phyloP scores from a whole-genome alignment of 1,284 basidiomycete species.

The Microbotryum violaceum region DNA sequence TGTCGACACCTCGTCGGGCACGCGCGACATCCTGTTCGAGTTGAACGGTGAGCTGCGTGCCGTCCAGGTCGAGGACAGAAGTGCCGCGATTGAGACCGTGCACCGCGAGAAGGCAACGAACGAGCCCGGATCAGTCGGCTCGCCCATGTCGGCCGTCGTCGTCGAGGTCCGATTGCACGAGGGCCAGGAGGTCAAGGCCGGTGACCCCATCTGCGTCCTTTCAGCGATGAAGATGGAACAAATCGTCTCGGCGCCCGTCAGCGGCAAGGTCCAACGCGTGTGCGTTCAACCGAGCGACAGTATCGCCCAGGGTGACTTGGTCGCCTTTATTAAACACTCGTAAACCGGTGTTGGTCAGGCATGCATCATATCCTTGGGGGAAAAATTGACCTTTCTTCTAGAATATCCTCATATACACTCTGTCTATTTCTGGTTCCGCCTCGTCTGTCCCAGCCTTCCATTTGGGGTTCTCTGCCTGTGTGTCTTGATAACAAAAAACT shows the following conservation, averaged over 20 bases:
- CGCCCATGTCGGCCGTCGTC: slow-evolving; percentile 72
- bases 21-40: slow-evolving; percentile 97
- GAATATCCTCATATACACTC: too few species aligned
- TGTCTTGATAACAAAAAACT: too few species aligned
- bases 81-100: slow-evolving; percentile 88
- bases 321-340: slow-evolving; percentile 67
- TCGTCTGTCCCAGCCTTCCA: too few species aligned
- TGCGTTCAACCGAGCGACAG: slow-evolving; percentile 77
- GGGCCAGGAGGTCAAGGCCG: slow-evolving; percentile 93
- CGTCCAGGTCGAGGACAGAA: slow-evolving; percentile 88
- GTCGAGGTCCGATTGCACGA: slow-evolving; percentile 97
- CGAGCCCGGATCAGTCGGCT: slow-evolving; percentile 88
- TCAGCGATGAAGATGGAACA: slow-evolving; percentile 99
- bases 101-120: slow-evolving; percentile 85
- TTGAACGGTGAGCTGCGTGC: slow-evolving; percentile 87
- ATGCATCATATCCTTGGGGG: too few species aligned
- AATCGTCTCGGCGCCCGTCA: slow-evolving; percentile 86
- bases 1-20: slow-evolving; percentile 80
- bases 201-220: slow-evolving; percentile 70
- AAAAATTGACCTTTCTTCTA: too few species aligned
- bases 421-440: too few species aligned
- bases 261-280: slow-evolving; percentile 88
- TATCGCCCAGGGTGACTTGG: slow-evolving; percentile 77
- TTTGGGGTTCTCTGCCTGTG: too few species aligned
- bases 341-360: background rate